Base-by-base conservation (phyloP, 495 filamentous ascomycete species). In the Extremus antarcticus region DNA sequence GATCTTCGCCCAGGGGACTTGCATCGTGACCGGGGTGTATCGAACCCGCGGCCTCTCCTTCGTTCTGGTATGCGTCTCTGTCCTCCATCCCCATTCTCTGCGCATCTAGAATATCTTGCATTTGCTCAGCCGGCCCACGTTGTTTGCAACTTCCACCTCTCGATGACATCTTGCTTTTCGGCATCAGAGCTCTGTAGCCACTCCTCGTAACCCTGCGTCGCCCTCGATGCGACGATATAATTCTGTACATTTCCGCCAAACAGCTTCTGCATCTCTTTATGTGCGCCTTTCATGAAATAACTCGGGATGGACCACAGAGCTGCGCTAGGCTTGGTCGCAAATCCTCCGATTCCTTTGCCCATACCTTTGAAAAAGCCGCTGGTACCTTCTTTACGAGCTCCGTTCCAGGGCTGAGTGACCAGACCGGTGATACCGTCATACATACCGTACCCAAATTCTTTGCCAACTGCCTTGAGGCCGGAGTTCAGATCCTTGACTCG, bases 241-340 rank as follows among this genome's bases (percentile, higher is more conserved):
- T 80, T 84, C 9, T 79, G 69, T 38, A 80, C 78, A 54, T 76
- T 82, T 21, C 74, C 73, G 16, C 80, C 76, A 56, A 86, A 76
- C 29, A 76, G 60, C 21, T 78, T 84, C 22, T 81, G 76, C 16
- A 88, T 70, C 59, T 87, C 81, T 43, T 83, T 82, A 65, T 86
- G 82, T 2, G 89, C 70, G 1, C 87, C 87, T 53, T 82, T 78
- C 69, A 87, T 77, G 1, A 82, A 75, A 59, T 88, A 88, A 4
- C 81, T 84, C 0, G 80, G 82, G 11, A 90, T 59, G 0, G 77
- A 75, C 76, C 78, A 87, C 11, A 86, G 46, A 1, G 70, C 85
- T 39, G 84, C 82, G 38, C 74, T 71, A 21, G 63, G 51, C 20
- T 65, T 60, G 17, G 55, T 43, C 24, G 62, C 50, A 3, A 70